phyloP scores from a whole-genome alignment of 164 flowering plant genomes.

The Akebia trifoliata region DNA sequence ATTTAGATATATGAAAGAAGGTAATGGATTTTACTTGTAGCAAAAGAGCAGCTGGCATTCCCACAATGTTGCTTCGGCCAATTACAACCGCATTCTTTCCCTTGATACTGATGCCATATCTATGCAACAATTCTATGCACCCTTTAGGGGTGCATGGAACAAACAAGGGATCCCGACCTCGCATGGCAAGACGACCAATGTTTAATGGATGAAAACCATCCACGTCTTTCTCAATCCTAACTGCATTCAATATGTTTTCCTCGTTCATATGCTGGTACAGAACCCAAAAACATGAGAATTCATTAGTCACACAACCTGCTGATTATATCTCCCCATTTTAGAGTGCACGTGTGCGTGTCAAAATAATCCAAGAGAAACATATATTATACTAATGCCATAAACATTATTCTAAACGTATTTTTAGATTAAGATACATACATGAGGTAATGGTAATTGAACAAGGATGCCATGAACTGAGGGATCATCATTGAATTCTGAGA shows the following conservation, averaged over 20 bases:
- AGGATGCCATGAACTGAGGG: slow-evolving; percentile 87
- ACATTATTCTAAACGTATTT: too few relatives aligned
- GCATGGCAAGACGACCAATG: slow-evolving; percentile 90
- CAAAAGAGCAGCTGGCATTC: slow-evolving; percentile 84
- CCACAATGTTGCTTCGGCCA: slow-evolving; percentile 97
- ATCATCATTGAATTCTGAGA: slow-evolving; percentile 63
- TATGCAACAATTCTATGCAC: slow-evolving; percentile 80
- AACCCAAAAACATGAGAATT: background rate
- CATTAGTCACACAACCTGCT: background rate
- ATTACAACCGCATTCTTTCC: slow-evolving; percentile 98
- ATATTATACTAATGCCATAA: too few relatives aligned
- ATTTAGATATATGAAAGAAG: background rate
- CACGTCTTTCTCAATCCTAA: slow-evolving; percentile 85
- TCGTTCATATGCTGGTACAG: slow-evolving; percentile 71
- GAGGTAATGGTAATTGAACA: slow-evolving; percentile 91
- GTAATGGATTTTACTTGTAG: slow-evolving; percentile 49
- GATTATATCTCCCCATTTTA: background rate
- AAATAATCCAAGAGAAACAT: background rate
- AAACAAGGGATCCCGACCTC: slow-evolving; percentile 84
- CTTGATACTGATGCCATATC: slow-evolving; percentile 61
- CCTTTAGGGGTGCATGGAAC: slow-evolving; percentile 97
- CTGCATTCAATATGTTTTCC: slow-evolving; percentile 66
- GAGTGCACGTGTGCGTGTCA: too few relatives aligned
- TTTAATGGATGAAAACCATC: slow-evolving; percentile 95
- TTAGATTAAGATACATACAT: slow-evolving; percentile 46